Evolutionary conservation across 257 asterid genomes (phyloP), one percentile per base, ranked within the genome.

Genomic region (Solanum ossicruentum): DNA sequence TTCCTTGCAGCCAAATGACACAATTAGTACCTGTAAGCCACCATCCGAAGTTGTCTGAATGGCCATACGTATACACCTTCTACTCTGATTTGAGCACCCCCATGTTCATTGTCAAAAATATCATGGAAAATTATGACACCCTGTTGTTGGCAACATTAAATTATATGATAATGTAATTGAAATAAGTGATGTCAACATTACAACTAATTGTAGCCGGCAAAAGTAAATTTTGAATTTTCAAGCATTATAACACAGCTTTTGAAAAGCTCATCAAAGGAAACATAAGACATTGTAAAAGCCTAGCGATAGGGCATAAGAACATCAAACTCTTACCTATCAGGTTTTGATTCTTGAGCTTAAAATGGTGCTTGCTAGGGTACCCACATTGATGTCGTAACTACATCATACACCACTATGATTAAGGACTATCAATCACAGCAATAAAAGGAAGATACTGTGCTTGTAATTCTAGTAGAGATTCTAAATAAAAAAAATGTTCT

Each of bases 21-120:
- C 67, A 41, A 39, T 26, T 51, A 71, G 66, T 91, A 97, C 99
- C 99, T 94, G 93, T 85, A 91, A 80, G 95, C 98, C 79, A 97
- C 95, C 99, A 97, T 87, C 85, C 99, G 95, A 70, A 97, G 94
- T 85, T 97, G 98, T 94, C 98, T 93, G 93, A 97, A 97, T 86
- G 99, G 99, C 99, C 99, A 97, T 87, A 97, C 92, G 88, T 97
- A 95, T 85, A 95, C 99, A 75, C 99, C 99, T 89, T 94, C 99
- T 73, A 97, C 95, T 88, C 95, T 91, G 81, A 97, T 91, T 91
- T 92, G 95, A 90, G 99, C 94, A 83, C 97, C 94, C 86, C 92
- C 98, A 83, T 89, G 91, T 81, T 94, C 99, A 84, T 93, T 91
- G 85, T 94, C 97, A 86, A 94, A 93, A 84, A 93, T 96, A 56